A percentile compares a stretch with the other conserved stretches of the same genome.
Evolutionary conservation across 768 basidiomycete genomes (phyloP).

Genomic region (Harrya chromipes): DNA sequence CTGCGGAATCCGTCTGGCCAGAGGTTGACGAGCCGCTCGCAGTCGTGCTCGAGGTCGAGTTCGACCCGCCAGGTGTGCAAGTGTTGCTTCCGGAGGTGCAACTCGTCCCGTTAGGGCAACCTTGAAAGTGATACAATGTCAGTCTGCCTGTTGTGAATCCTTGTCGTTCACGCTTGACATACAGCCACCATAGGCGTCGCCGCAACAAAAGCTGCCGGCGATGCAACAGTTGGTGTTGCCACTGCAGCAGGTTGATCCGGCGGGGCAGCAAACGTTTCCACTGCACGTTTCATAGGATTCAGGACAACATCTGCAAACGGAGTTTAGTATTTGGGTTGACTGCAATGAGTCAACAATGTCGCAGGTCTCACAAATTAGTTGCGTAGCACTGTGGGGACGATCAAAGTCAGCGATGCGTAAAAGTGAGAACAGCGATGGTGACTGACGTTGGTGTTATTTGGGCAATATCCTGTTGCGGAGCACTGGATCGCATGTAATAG

Average conservation of each 20-base stretch:
- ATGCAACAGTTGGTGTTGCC: constrained; percentile 8
- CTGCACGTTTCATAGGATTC: constrained; percentile 9
- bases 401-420: neutral
- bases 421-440: neutral
- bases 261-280: constrained; percentile 5
- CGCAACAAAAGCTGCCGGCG: constrained; percentile 16
- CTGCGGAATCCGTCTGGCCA: too few relatives aligned
- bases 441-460: constrained; percentile 15
- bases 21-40: too few relatives aligned
- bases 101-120: constrained; percentile 13
- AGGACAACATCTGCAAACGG: constrained; percentile 18
- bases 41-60: neutral
- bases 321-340: too few relatives aligned
- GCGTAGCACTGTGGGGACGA: constrained; percentile 9
- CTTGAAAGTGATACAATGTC: constrained; percentile 1
- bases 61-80: constrained; percentile 1
- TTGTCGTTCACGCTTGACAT: neutral
- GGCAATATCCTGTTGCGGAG: constrained; percentile 3
- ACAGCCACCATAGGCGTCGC: constrained; percentile 23
- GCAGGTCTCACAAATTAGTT: neutral
- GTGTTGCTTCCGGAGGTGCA: constrained; percentile 7
- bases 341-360: neutral
- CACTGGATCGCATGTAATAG: constrained; percentile 11
- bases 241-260: constrained; percentile 13
- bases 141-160: neutral